Percentiles rank a stretch among this genome's conserved stretches.
These are phyloP conservation scores for Calonectria fujianensis DNA, from an alignment of 2,329 filamentous ascomycete genomes.

Conservation along the genomic window DNA sequence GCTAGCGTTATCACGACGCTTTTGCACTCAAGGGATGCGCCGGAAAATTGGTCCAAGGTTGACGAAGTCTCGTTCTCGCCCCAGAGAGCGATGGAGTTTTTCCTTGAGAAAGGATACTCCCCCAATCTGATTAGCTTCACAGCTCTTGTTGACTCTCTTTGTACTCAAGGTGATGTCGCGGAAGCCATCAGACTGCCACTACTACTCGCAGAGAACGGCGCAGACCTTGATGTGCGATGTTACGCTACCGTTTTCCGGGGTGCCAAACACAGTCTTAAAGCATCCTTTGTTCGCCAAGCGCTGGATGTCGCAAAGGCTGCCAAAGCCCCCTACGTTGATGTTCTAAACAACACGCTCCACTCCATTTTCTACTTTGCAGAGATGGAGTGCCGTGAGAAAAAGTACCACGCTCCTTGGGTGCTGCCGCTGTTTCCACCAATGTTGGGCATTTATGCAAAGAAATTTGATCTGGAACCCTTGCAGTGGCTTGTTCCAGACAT, in stretches of 20 bases:
- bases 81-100: constrained; percentile 58
- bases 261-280: constrained; percentile 76
- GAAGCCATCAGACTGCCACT: constrained; percentile 60
- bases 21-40: constrained; percentile 62
- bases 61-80: constrained; percentile 54
- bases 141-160: constrained; percentile 82
- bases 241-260: constrained; percentile 83
- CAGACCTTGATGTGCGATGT: constrained; percentile 79
- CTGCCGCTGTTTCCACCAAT: constrained; percentile 67
- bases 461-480: constrained; percentile 68
- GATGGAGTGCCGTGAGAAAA: constrained; percentile 60
- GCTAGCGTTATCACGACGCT: constrained; percentile 76
- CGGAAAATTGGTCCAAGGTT: constrained; percentile 46
- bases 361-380: constrained; percentile 67
- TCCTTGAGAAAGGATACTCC: constrained; percentile 76
- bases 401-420: constrained; percentile 57
- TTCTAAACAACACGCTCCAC: constrained; percentile 67
- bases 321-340: constrained; percentile 60
- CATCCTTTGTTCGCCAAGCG: constrained; percentile 67
- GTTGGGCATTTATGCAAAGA: constrained; percentile 69
- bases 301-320: constrained; percentile 69
- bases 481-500: constrained; percentile 63
- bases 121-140: constrained; percentile 80
- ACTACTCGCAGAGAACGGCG: constrained; percentile 63
- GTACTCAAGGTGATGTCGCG: constrained; percentile 67